Base-by-base conservation (phyloP, 768 basidiomycete species). In the Gelatoporia subvermispora region DNA sequence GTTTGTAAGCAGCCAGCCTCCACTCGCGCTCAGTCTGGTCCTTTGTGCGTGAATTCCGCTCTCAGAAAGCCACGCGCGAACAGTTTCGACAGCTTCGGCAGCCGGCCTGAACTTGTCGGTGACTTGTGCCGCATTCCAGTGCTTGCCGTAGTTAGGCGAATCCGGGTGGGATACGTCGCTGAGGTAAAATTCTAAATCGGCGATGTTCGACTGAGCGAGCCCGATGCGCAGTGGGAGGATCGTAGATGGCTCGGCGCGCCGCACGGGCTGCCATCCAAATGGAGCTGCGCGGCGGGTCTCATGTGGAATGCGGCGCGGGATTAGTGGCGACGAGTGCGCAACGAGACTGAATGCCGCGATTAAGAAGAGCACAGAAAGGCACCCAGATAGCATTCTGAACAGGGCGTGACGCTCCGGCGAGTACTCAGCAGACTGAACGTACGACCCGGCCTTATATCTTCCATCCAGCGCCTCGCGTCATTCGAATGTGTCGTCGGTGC, bases 201-300 rank as follows among this genome's bases (percentile, higher is more conserved):
- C 61, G 41, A 77, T 60, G 49, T 79, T 75, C 36, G 60, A 60
- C 54, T 80, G 78, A 8, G 66, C 56, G 20, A 81, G 69, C 20
- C 72, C 77, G 43, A 79, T 69, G 23, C 73, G 72, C 55, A 79
- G 65, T 11, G 76, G 74, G n/a, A 81, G 63, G 39, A 70, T 43
- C 1, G 60, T 52, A 13, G 65, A 57, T 15, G 69, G 49, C 4
- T 66, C 62, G 35, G 70, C 67, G 36, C 69, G 64, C 21, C 71
- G 67, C 31, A 64, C 53, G 35, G 66, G 58, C 1, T 60, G 51
- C 75, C 76, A 78, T 48, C 71, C 73, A 21, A 54, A 34, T 2
- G 77, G 77, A 3, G 51, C 41, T 13, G 49, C 31, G 25, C 53
- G 48, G 15, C 59, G 55, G 10, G 46, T 41, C 41, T 60, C 59